Conservation (phyloP, 352 stramenopile species). For the Phytopythium vexans region DNA sequence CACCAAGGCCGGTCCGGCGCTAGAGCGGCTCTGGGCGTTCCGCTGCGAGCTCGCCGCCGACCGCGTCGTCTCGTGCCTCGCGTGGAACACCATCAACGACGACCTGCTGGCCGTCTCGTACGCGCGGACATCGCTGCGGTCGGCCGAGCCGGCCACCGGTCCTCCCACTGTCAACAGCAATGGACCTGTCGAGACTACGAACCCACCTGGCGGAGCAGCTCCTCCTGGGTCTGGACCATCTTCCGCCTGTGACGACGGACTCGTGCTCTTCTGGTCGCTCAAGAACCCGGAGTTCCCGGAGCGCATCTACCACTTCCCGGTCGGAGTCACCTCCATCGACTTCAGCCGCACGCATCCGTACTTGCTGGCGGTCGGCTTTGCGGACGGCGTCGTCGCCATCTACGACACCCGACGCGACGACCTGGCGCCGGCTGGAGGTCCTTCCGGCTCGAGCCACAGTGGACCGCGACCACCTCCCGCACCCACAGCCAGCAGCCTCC, state of each 20-base stretch:
- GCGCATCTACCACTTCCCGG: constrained; percentile 74
- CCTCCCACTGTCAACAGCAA: neutral
- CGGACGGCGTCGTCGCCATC: constrained; percentile 88
- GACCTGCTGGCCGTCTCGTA: constrained; percentile 92
- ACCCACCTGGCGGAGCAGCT: neutral
- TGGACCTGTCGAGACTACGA: constrained; percentile 3
- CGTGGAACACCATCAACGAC: constrained; percentile 85
- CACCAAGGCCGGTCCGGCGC: constrained; percentile 10
- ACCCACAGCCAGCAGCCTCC: neutral
- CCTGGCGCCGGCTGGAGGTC: constrained; percentile 1
- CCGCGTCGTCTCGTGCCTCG: constrained; percentile 65
- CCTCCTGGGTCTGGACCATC: constrained; percentile 8
- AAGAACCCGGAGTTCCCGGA: constrained; percentile 92
- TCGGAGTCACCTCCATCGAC: constrained; percentile 86
- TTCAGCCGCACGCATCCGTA: constrained; percentile 87
- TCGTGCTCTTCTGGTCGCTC: constrained; percentile 93
- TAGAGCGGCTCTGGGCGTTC: constrained; percentile 82
- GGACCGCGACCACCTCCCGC: too few relatives aligned
- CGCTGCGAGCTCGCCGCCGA: constrained; percentile 55
- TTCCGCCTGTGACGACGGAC: constrained; percentile 30
- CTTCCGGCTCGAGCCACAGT: neutral
- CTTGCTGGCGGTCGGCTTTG: constrained; percentile 87
- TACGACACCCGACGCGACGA: constrained; percentile 87
- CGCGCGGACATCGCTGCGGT: constrained; percentile 13
- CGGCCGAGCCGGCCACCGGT: neutral